These are phyloP conservation scores for Kondoa malvinella DNA, from an alignment of 768 basidiomycete genomes.

Conservation along the genomic window DNA sequence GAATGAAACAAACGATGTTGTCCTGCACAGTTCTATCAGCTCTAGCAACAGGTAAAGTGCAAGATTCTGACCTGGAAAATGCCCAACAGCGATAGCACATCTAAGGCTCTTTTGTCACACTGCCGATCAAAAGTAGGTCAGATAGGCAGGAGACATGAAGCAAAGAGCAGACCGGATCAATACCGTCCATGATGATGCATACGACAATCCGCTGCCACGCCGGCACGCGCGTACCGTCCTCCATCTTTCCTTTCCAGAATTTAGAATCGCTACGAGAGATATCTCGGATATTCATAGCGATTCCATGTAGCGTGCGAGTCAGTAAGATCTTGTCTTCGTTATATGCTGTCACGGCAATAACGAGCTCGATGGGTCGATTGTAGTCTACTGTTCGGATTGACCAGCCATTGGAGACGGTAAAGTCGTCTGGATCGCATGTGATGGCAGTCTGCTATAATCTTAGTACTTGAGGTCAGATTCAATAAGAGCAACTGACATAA, in stretches of 20 bases:
- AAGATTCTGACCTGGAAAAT: constrained; percentile 27
- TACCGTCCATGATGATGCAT: constrained; percentile 59
- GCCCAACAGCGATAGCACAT: constrained; percentile 21
- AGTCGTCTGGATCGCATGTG: constrained; percentile 69
- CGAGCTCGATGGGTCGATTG: constrained; percentile 70
- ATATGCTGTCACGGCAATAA: constrained; percentile 18
- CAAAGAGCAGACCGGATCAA: too few species aligned
- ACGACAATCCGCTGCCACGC: constrained; percentile 64
- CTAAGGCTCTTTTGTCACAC: constrained; percentile 56
- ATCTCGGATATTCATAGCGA: constrained; percentile 92
- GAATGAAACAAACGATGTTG: background rate
- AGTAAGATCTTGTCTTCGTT: constrained; percentile 70
- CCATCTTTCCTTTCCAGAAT: constrained; percentile 68
- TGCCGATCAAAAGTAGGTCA: too few species aligned
- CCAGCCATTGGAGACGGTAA: constrained; percentile 46
- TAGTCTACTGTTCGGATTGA: constrained; percentile 68
- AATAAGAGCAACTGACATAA: background rate
- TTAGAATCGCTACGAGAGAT: constrained; percentile 93
- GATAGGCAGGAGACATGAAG: too few species aligned
- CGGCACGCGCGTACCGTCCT: constrained; percentile 45
- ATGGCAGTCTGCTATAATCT: constrained; percentile 74
- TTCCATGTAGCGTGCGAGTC: constrained; percentile 68
- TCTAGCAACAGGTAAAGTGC: background rate
- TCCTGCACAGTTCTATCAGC: background rate
- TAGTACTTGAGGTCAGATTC: background rate